These are phyloP conservation scores for Juglanconis oblonga DNA, from an alignment of 2,329 filamentous ascomycete species.

Conservation along the genomic window DNA sequence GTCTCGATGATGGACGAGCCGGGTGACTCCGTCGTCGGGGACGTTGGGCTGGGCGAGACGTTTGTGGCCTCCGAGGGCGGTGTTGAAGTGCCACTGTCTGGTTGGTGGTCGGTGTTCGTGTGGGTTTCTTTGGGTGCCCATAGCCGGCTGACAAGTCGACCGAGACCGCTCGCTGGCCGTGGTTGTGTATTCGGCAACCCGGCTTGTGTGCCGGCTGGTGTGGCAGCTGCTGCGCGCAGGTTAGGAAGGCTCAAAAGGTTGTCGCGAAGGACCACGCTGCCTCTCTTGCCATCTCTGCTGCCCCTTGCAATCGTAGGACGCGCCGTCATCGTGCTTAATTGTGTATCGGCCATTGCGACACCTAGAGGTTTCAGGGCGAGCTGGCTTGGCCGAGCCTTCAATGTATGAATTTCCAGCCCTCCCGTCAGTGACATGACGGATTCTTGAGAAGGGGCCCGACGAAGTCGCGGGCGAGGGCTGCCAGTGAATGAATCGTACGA, in stretches of 20 bases:
- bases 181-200: not conserved
- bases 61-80: conserved; percentile 8
- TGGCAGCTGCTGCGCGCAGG: conserved; percentile 23
- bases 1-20: conserved; percentile 14
- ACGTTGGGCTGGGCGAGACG: conserved; percentile 11
- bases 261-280: conserved; percentile 58
- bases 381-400: conserved; percentile 73
- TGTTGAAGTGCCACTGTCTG: not conserved
- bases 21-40: conserved; percentile 5
- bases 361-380: conserved; percentile 58
- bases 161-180: conserved; percentile 28
- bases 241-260: conserved; percentile 41
- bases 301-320: conserved; percentile 52
- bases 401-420: conserved; percentile 85
- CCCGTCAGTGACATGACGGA: conserved; percentile 84
- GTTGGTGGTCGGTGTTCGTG: not conserved
- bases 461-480: conserved; percentile 31
- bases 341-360: conserved; percentile 50
- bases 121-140: conserved; percentile 33
- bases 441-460: conserved; percentile 73
- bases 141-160: conserved; percentile 44
- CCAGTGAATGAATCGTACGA: conserved; percentile 18
- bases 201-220: not conserved
- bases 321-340: conserved; percentile 58
- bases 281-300: conserved; percentile 38